Evolutionary conservation across 2,329 filamentous ascomycete species (phyloP), one percentile per base, ranked within the genome.

Genomic region (Trichoderma sp.): DNA sequence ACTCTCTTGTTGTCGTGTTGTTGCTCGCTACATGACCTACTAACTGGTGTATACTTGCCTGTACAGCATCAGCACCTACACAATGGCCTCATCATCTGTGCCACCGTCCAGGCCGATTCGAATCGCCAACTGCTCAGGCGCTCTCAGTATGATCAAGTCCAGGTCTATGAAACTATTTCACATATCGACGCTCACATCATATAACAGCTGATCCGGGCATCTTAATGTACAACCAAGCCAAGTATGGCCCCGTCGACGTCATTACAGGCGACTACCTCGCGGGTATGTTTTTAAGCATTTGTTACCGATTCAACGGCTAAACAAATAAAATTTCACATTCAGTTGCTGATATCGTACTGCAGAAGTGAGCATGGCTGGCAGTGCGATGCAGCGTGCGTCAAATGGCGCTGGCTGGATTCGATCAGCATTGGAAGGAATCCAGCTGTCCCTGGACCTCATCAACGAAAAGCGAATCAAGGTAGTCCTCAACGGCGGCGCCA

Each of bases 401-500:
- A 56, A 18, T 2, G 58, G 57, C 28, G 5, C 53, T 4, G 24
- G 62, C 12, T 43, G 53, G 60, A 67, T 67, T 18, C 15, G n/a
- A 6, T 57, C 64, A 0, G 77, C 77, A 2, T 73, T 76, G 36
- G 74, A 75, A 14, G 78, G 78, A 4, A 70, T 79, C 36, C 62
- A 73, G 26, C 71, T 75, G 73, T 74, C 77, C 0, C 69, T 80
- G 3, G 74, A 77, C 21, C 86, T 73, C 78, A 82, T 79, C 15
- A 72, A 76, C 2, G 78, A 84, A 63, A 84, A 86, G 72, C 76
- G 81, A 0, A 89, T 89, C 78, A 87, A 86, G 73, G 80, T 89
- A 14, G 81, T 88, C 43, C 81, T 88, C 70, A 89, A 90, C 74
- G 88, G 88, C 3, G 88, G 88, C 0, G 86, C 84, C 3, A 81